These are phyloP conservation scores for Penicillium pulvis DNA, from an alignment of 495 filamentous ascomycete genomes.

Conservation along the genomic window DNA sequence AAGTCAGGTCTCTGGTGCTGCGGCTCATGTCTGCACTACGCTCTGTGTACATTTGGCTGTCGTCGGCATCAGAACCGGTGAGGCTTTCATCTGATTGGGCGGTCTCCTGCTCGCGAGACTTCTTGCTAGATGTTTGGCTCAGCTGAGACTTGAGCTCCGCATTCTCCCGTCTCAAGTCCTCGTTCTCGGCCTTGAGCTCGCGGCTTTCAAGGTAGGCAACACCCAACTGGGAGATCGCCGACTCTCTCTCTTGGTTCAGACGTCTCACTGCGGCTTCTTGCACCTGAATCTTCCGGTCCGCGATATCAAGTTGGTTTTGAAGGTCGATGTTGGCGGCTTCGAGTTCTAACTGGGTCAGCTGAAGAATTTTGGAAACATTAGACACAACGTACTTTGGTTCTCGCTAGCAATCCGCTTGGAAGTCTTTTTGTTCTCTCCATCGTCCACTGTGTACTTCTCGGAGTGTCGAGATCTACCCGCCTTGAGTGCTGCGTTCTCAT, in stretches of 20 bases:
- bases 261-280: conserved; percentile 62
- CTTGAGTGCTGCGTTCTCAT: conserved; percentile 58
- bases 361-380: neutral
- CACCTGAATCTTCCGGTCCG: conserved; percentile 59
- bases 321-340: conserved; percentile 59
- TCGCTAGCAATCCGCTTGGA: conserved; percentile 47
- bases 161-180: conserved; percentile 51
- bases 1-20: conserved; percentile 38
- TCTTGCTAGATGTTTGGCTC: conserved; percentile 24
- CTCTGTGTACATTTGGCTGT: conserved; percentile 40
- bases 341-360: conserved; percentile 47
- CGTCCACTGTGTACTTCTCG: conserved; percentile 45
- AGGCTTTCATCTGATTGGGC: conserved; percentile 33
- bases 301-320: conserved; percentile 58
- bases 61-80: conserved; percentile 32
- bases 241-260: conserved; percentile 64
- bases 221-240: conserved; percentile 63
- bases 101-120: conserved; percentile 35
- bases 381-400: conserved; percentile 51
- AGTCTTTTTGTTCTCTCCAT: conserved; percentile 36
- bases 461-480: conserved; percentile 46
- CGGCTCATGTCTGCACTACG: conserved; percentile 35
- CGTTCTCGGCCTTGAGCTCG: conserved; percentile 62
- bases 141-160: conserved; percentile 48
- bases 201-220: conserved; percentile 64